A percentile compares a stretch with the other conserved stretches of the same genome.
These are phyloP conservation scores for Aspergillus steynii DNA, from an alignment of 495 filamentous ascomycete genomes.

Conservation along the genomic window DNA sequence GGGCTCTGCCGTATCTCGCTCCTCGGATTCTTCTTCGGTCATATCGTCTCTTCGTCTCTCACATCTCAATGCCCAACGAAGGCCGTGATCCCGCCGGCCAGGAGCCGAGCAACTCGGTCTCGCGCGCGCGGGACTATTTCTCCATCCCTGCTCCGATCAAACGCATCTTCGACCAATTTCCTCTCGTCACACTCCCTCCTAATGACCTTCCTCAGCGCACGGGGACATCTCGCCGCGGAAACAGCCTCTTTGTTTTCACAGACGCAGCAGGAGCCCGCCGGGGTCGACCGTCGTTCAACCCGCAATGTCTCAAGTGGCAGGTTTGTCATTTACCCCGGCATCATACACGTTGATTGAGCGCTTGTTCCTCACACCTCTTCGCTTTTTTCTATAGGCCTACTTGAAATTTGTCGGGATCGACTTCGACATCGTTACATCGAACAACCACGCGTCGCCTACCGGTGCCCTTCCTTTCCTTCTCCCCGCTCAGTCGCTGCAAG, in stretches of 20 bases:
- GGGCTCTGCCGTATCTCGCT: conserved; percentile 3
- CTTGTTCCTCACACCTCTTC: not conserved
- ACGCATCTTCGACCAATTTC: conserved; percentile 79
- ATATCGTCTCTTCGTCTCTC: conserved; percentile 4
- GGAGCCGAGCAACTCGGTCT: conserved; percentile 19
- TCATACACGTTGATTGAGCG: not conserved
- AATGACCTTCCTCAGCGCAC: conserved; percentile 73
- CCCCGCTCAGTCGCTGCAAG: conserved; percentile 41
- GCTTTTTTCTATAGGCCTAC: conserved; percentile 62
- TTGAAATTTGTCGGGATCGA: conserved; percentile 72
- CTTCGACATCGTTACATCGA: conserved; percentile 72
- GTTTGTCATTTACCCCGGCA: conserved; percentile 47
- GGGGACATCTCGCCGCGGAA: conserved; percentile 44
- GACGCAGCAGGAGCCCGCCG: conserved; percentile 60
- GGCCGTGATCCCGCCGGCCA: conserved; percentile 26
- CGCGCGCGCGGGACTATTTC: conserved; percentile 48
- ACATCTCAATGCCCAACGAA: conserved; percentile 37
- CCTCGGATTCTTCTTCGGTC: not conserved
- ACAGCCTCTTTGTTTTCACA: conserved; percentile 78
- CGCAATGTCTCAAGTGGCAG: conserved; percentile 95
- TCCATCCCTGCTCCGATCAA: conserved; percentile 75
- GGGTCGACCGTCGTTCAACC: conserved; percentile 82
- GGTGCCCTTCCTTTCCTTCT: conserved; percentile 88
- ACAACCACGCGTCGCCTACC: conserved; percentile 89
- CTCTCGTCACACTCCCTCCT: conserved; percentile 72